Evolutionary conservation across 345 rosid species (phyloP).

Genomic region (Camelina hispida): DNA sequence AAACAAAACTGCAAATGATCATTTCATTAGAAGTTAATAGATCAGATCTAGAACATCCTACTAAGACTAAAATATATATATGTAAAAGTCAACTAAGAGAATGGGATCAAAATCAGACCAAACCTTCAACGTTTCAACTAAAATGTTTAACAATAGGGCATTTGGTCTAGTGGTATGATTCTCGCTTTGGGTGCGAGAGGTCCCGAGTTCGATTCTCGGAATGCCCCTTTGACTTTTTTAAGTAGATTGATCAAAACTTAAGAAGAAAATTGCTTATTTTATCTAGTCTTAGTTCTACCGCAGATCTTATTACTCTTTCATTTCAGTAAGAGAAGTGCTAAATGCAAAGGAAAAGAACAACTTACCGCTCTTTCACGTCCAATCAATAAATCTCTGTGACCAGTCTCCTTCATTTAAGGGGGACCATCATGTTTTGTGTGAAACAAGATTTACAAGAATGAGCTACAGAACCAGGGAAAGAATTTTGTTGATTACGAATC

Average conservation of each 20-base stretch:
- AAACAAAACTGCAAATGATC: not conserved
- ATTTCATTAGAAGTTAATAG: not conserved
- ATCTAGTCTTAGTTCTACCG: no score
- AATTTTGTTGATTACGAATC: not conserved
- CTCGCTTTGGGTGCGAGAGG: conserved; percentile 89
- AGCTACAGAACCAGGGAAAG: conserved; percentile 3
- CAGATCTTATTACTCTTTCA: not conserved
- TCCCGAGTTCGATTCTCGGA: conserved; percentile 70
- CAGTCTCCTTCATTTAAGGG: not conserved
- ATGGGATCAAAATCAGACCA: not conserved
- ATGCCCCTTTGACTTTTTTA: conserved; percentile 44
- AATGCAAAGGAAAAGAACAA: not conserved
- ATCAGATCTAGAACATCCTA: not conserved
- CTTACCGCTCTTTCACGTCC: not conserved
- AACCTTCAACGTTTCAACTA: not conserved
- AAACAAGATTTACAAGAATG: not conserved
- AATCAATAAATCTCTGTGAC: not conserved
- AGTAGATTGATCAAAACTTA: not conserved
- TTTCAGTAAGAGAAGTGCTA: not conserved
- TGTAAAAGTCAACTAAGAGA: not conserved
- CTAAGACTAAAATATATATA: not conserved
- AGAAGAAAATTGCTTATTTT: not conserved
- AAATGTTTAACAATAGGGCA: conserved; percentile 48
- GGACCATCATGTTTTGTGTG: not conserved
- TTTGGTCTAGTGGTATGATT: conserved; percentile 91